These are phyloP conservation scores for Adiantum capillusveneris DNA, from an alignment of 75 land plant genomes.

Conservation along the genomic window DNA sequence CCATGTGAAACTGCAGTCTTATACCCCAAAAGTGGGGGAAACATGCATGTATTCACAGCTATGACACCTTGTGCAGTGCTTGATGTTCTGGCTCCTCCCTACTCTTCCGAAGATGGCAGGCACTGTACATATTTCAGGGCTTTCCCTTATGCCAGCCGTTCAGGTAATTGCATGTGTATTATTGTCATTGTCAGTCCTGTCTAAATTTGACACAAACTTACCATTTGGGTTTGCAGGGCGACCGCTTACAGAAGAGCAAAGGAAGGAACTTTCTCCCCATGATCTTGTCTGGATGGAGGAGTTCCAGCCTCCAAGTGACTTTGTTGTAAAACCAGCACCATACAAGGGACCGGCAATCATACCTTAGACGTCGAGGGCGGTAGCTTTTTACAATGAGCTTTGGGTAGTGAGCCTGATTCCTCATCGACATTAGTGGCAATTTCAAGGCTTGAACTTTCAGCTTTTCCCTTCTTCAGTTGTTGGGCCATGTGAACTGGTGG, in stretches of 20 bases:
- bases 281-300: slow-evolving; percentile 74
- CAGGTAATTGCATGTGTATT: background rate
- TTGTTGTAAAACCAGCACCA: slow-evolving; percentile 54
- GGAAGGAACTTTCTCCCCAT: slow-evolving; percentile 6
- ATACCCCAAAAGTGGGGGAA: slow-evolving; percentile 72
- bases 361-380: too few relatives aligned
- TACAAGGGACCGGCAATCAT: slow-evolving; percentile 60
- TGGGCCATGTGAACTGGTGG: too few relatives aligned
- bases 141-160: background rate
- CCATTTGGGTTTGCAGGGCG: too few relatives aligned
- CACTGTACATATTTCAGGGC: slow-evolving; percentile 61
- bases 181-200: too few relatives aligned
- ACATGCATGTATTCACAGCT: slow-evolving; percentile 84
- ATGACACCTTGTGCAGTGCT: slow-evolving; percentile 79
- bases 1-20: slow-evolving; percentile 69
- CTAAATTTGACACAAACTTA: too few relatives aligned
- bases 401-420: too few relatives aligned
- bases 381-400: too few relatives aligned
- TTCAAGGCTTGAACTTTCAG: too few relatives aligned
- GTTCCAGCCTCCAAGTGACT: slow-evolving; percentile 72
- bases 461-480: too few relatives aligned
- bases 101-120: slow-evolving; percentile 64
- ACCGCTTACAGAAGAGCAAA: background rate
- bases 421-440: too few relatives aligned
- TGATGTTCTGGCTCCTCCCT: slow-evolving; percentile 87